Base-by-base conservation (phyloP, 495 filamentous ascomycete species). In the Hypoxylon fuscum region DNA sequence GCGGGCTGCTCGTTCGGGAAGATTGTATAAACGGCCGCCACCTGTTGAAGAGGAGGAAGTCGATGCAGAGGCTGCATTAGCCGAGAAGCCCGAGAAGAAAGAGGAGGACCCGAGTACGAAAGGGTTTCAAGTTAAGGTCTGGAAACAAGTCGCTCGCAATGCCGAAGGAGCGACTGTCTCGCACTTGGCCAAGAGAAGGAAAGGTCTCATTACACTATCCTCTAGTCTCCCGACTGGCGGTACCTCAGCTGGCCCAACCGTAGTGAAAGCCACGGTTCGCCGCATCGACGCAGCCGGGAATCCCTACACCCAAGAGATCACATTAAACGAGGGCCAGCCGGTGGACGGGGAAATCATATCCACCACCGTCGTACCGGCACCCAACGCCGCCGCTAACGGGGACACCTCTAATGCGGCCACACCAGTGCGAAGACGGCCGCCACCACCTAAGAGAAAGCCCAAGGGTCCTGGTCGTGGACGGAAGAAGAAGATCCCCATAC, bases 161-260 rank as follows among this genome's bases (percentile, higher is more conserved):
- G 71, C 88, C 25, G 94, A 97, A 68, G 83, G 83, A 6, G 79
- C 89, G 0, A 87, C 91, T 38, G 76, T 87, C 2, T 92, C 96
- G 38, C 95, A 91, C 64, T 77, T 98, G 17, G 95, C 93, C 0
- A 96, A 96, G 74, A 81, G 93, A 44, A 85, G 92, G 60, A 92
- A 91, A 66, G 91, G 90, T n/a, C 73, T 77, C 11, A 66, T 82
- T 32, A 77, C 78, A 12, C 68, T 79, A 42, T 71, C 75, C 5
- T 81, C 82, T 10, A 77, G 73, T 31, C 71, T 77, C 2, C 58
- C 74, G n/a, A n/a, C n/a, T 5, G 74, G 70, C 15, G 76, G 78
- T 11, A 72, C 79, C 11, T 65, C 78, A 10, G 66, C 71, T 20
- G 75, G 77, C 0, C 74, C 76, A 17, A 89, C 76, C 5, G 63